Evolutionary conservation across 192 early-diverging fungal species (phyloP).

Genomic region (Irineochytrium annulatum): DNA sequence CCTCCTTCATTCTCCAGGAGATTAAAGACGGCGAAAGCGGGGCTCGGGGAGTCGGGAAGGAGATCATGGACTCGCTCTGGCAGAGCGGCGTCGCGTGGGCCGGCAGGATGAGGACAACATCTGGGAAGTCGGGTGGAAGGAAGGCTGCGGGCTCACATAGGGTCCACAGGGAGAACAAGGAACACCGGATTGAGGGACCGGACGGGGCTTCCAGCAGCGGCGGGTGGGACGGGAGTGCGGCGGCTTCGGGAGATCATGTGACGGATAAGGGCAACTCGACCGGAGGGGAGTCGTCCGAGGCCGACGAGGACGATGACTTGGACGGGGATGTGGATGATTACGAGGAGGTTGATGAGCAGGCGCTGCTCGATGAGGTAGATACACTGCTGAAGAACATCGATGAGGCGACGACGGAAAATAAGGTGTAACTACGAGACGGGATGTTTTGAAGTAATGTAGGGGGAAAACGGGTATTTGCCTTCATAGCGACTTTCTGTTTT

Average conservation of each 20-base stretch:
- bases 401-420: too few species aligned
- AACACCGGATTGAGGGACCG: too few species aligned
- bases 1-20: slow-evolving; percentile 60
- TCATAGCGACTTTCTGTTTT: too few species aligned
- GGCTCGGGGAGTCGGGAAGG: slow-evolving; percentile 27
- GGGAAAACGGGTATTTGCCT: too few species aligned
- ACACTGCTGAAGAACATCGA: not conserved
- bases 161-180: too few species aligned
- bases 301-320: not conserved
- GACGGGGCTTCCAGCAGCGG: not conserved
- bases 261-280: not conserved
- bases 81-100: slow-evolving; percentile 36
- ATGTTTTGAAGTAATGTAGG: too few species aligned
- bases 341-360: not conserved
- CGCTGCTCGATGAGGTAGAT: not conserved
- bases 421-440: too few species aligned
- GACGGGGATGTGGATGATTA: not conserved
- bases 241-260: not conserved
- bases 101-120: slow-evolving; percentile 12
- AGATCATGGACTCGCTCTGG: slow-evolving; percentile 43
- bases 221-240: not conserved
- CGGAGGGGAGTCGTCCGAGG: not conserved
- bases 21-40: slow-evolving; percentile 32
- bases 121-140: too few species aligned
- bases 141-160: not conserved